These are phyloP conservation scores for Backusella macrospora DNA, from an alignment of 192 early-diverging fungal genomes.

Conservation along the genomic window DNA sequence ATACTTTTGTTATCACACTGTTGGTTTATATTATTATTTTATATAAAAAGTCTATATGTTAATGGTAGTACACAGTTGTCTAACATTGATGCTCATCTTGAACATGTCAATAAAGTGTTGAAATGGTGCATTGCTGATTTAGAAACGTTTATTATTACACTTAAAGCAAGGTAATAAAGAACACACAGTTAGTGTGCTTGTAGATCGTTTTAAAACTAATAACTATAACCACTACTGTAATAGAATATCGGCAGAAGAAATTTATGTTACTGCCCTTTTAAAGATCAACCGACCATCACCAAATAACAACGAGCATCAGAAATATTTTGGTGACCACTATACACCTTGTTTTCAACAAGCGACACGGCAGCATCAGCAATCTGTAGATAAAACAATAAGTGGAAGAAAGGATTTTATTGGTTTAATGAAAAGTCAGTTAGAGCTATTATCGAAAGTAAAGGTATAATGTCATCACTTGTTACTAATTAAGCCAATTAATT, in stretches of 20 bases:
- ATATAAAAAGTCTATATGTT: not conserved
- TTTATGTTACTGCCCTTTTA: not conserved
- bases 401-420: slow-evolving; percentile 6
- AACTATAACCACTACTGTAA: not conserved
- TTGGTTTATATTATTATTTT: not conserved
- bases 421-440: slow-evolving; percentile 13
- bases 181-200: not conserved
- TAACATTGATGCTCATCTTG: slow-evolving; percentile 14
- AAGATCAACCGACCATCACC: slow-evolving; percentile 12
- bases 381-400: slow-evolving; percentile 12
- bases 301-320: not conserved
- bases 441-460: slow-evolving; percentile 14
- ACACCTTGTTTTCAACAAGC: slow-evolving; percentile 3
- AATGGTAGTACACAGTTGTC: slow-evolving; percentile 14
- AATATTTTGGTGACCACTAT: not conserved
- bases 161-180: slow-evolving; percentile 15
- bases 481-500: not conserved
- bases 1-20: not conserved
- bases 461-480: not conserved
- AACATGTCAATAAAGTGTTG: slow-evolving; percentile 26
- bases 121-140: slow-evolving; percentile 22
- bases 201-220: not conserved
- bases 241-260: slow-evolving; percentile 24
- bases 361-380: slow-evolving; percentile 1
- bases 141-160: slow-evolving; percentile 1